Base-by-base conservation (phyloP, 768 basidiomycete species). In the Kwoniella shandongensis region DNA sequence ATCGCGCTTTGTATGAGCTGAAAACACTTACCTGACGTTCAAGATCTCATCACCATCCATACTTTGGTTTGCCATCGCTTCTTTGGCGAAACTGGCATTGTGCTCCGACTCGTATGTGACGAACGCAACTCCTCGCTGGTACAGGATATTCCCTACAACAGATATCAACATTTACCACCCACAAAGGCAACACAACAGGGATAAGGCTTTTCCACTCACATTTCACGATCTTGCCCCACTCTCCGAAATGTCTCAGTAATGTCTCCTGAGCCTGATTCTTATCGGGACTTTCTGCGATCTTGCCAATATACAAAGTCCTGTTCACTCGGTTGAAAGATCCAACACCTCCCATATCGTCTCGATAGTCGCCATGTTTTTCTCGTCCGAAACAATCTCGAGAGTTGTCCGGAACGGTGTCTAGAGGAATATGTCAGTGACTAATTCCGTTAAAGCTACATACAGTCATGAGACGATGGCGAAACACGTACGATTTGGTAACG, bases 321-420 rank as follows among this genome's bases (percentile, higher is more conserved):
- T 99, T 99, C 76, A 91, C 88, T 36, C 93, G 79, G 68, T 88
- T 88, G 79, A 98, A 98, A 58, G 89, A 91, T 12, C 96, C 96
- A 27, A 98, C 94, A 78, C 96, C 96, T 67, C 96, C 96, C 96
- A 99, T 98, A 75, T 99, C 96, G 74, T 99, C 96, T 59, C 94
- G 81, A 77, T 99, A 99, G 77, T 96, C 92, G 0, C 92, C 80
- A 76, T 97, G 96, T 79, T 97, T 97, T 80, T 96, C 92, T 44
- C 96, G 81, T 0, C 90, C 91, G 73, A 99, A 99, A 74, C 91
- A 94, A 76, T 99, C 96, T 75, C 94, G 89, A 6, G 92, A 90
- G 41, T 86, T 86, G 78, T 98, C 94, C 0, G 93, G 89, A 11
- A 94, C 79, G 10, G 83, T 40, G 50, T 69, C 70, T 72, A 42